Evolutionary conservation across 1,139 yeast species (phyloP), one percentile per base, ranked within the genome.

Genomic region (Debaryomyces sp.): DNA sequence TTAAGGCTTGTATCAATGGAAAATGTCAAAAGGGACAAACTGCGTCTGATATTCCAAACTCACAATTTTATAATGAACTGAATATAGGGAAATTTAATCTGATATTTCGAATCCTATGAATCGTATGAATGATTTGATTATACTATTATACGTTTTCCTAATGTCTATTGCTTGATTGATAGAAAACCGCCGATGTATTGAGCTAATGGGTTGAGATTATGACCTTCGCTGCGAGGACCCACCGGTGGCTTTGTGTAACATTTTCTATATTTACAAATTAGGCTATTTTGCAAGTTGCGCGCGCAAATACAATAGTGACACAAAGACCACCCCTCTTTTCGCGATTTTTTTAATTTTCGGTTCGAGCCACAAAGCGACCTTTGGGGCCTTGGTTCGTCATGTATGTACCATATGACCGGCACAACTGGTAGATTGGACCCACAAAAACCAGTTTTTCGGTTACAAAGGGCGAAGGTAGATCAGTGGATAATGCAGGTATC

Each of bases 1-100:
- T 22, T 12, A 17, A 29, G 18, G 43, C 18, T 41, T 41, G 43
- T 41, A 29, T 41, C 43, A 41, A 41, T 30, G 27, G n/a, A 26
- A 41, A 41, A 41, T 41, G 43, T 30, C 36, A 21, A 27, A 9
- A 29, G 30, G 43, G 42, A 39, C 33, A 29, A 32, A 21, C 24
- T 26, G 33, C 34, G 42, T 10, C 34, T 39, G 8, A 8, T 30
- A 32, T 18, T 35, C 15, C 15, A 22, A 21, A n/a, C 17, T 35
- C 38, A 12, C 24, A 17, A 5, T 35, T 23, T 37, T 7, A 24
- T 37, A 13, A 13, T 8, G 17, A 22, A 21, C n/a, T 24, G 10
- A 37, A 23, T 10, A 37, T 15, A 13, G 22, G 18, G 9, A 8
- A 5, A 13, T 7, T 13, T 8, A 5, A 5, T 10, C n/a, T 12